Conservation (phyloP, 768 basidiomycete species). For the Boletus tylopilopsis region DNA sequence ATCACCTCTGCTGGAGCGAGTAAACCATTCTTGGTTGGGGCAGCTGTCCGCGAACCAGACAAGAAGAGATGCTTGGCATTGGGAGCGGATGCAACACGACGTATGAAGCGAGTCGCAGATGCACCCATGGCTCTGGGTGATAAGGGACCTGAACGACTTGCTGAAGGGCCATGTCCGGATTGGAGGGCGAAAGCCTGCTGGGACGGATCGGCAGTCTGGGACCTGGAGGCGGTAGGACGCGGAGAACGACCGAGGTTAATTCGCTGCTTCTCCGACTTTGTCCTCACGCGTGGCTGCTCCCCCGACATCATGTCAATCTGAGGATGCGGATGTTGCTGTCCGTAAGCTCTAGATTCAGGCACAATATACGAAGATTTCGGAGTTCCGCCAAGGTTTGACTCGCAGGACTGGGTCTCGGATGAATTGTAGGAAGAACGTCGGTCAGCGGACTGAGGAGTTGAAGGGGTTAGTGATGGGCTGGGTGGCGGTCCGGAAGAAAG, state of each 20-base stretch:
- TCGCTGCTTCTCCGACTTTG: slow-evolving; percentile 48
- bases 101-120: slow-evolving; percentile 83
- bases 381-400: slow-evolving; percentile 48
- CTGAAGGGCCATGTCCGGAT: slow-evolving; percentile 25
- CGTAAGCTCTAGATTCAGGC: slow-evolving; percentile 22
- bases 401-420: slow-evolving; percentile 71
- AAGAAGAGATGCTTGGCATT: slow-evolving; percentile 91
- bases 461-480: slow-evolving; percentile 50
- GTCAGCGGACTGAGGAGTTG: slow-evolving; percentile 50
- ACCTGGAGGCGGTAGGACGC: slow-evolving; percentile 29
- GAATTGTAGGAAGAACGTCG: slow-evolving; percentile 77
- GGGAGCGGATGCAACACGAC: slow-evolving; percentile 94
- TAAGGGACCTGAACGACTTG: slow-evolving; percentile 47
- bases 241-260: slow-evolving; percentile 45
- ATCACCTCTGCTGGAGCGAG: slow-evolving; percentile 65
- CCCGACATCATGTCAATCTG: slow-evolving; percentile 15
- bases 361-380: slow-evolving; percentile 28
- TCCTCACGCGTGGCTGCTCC: slow-evolving; percentile 26
- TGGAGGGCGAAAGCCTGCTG: slow-evolving; percentile 40
- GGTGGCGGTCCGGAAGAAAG: slow-evolving; percentile 33
- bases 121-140: slow-evolving; percentile 68
- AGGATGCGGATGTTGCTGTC: slow-evolving; percentile 7
- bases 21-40: slow-evolving; percentile 72
- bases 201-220: slow-evolving; percentile 31
- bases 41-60: slow-evolving; percentile 51